Evolutionary conservation across 2,329 filamentous ascomycete genomes (phyloP).

Genomic region (Aureobasidium pullulans): DNA sequence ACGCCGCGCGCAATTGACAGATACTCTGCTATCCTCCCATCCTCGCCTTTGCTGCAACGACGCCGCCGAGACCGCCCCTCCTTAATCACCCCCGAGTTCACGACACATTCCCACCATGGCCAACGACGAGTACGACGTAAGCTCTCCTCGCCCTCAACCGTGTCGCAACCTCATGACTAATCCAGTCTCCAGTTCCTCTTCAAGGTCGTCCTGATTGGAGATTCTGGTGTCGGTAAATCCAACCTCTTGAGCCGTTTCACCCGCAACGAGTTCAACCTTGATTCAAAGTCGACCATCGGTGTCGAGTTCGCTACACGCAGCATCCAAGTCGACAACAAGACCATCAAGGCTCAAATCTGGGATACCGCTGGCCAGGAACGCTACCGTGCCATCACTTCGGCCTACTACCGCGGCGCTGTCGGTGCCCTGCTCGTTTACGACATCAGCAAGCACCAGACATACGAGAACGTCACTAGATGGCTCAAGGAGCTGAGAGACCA

Average conservation of each 20-base stretch:
- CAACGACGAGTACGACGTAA: slow-evolving; percentile 99
- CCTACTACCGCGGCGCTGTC: slow-evolving; percentile 96
- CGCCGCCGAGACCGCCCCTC: slow-evolving; percentile 5
- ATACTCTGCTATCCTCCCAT: neutral
- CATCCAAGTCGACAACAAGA: slow-evolving; percentile 98
- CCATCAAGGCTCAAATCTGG: slow-evolving; percentile 99
- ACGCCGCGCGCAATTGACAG: neutral
- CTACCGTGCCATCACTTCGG: slow-evolving; percentile 97
- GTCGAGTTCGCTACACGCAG: slow-evolving; percentile 98
- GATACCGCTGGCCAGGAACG: slow-evolving; percentile 98
- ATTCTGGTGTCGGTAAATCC: slow-evolving; percentile 99
- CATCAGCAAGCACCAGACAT: slow-evolving; percentile 99
- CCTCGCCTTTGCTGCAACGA: neutral
- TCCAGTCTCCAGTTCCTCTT: slow-evolving; percentile 74
- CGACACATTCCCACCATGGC: slow-evolving; percentile 59
- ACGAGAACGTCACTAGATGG: slow-evolving; percentile 98
- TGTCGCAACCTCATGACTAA: slow-evolving; percentile 27
- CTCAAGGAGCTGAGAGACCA: slow-evolving; percentile 97
- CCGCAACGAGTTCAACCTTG: slow-evolving; percentile 98
- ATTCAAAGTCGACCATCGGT: slow-evolving; percentile 99
- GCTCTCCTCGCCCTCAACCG: slow-evolving; percentile 31
- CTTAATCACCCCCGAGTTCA: slow-evolving; percentile 5
- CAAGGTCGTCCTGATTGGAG: slow-evolving; percentile 99
- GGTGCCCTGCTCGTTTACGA: slow-evolving; percentile 97
- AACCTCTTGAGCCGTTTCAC: slow-evolving; percentile 99